These are phyloP conservation scores for Biscogniauxia mediterranea DNA, from an alignment of 2,329 filamentous ascomycete species.

Conservation along the genomic window DNA sequence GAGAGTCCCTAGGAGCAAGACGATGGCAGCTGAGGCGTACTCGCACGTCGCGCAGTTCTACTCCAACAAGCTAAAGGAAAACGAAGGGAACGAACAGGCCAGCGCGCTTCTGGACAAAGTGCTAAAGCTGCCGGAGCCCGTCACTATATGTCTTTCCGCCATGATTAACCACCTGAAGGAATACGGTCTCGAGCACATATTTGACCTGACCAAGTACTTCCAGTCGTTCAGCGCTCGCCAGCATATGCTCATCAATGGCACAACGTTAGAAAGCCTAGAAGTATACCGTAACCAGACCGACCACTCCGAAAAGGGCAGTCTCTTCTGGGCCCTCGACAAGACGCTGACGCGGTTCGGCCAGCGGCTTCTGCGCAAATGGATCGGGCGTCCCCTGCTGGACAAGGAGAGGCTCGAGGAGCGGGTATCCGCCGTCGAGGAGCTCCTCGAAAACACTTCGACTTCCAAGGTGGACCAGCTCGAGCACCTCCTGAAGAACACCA, in stretches of 20 bases:
- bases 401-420: slow-evolving; percentile 72
- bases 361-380: slow-evolving; percentile 87
- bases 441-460: slow-evolving; percentile 67
- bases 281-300: slow-evolving; percentile 96
- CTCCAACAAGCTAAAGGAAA: slow-evolving; percentile 73
- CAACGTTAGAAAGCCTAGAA: slow-evolving; percentile 88
- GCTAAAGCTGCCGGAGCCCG: slow-evolving; percentile 76
- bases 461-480: slow-evolving; percentile 71
- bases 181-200: slow-evolving; percentile 92
- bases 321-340: slow-evolving; percentile 94
- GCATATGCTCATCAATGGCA: slow-evolving; percentile 95
- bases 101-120: slow-evolving; percentile 79
- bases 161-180: slow-evolving; percentile 94
- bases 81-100: slow-evolving; percentile 53
- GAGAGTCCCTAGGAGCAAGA: slow-evolving; percentile 70
- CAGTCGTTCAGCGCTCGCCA: slow-evolving; percentile 90
- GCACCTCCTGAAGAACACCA: slow-evolving; percentile 67
- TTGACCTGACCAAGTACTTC: slow-evolving; percentile 95
- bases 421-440: slow-evolving; percentile 80
- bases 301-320: slow-evolving; percentile 76
- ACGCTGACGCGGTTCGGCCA: slow-evolving; percentile 89
- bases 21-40: slow-evolving; percentile 78
- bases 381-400: slow-evolving; percentile 84
- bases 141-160: slow-evolving; percentile 88
- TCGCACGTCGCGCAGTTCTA: slow-evolving; percentile 94